Conservation (phyloP, 177 flowering plant genomes). For the Vitis hybrid region DNA sequence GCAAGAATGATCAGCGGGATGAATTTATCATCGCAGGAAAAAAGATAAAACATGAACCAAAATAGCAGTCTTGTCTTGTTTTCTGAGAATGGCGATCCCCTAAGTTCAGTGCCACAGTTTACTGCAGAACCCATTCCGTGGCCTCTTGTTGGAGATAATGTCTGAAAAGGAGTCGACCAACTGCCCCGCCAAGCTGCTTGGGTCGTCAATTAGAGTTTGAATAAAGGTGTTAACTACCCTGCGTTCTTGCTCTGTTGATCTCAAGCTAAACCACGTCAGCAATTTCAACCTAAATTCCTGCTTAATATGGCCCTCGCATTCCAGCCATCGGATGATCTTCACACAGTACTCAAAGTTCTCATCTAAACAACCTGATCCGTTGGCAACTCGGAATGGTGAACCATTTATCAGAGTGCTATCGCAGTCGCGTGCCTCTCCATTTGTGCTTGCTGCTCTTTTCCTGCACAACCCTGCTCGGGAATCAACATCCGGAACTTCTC, state of each 20-base stretch:
- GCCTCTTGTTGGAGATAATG: constrained; percentile 66
- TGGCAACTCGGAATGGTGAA: constrained; percentile 43
- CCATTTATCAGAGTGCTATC: constrained; percentile 83
- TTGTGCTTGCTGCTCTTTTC: constrained; percentile 46
- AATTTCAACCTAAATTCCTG: constrained; percentile 85
- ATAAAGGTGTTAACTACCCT: constrained; percentile 86
- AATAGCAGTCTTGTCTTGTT: constrained; percentile 11
- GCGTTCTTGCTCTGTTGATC: constrained; percentile 86
- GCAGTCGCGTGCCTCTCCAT: constrained; percentile 69
- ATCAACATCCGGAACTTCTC: constrained; percentile 62
- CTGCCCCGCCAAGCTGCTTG: constrained; percentile 88
- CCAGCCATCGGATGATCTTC: constrained; percentile 83
- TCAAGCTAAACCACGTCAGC: constrained; percentile 92
- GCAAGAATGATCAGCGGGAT: constrained; percentile 19
- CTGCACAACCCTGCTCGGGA: constrained; percentile 39
- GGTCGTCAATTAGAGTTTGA: constrained; percentile 79
- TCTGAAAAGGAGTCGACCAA: constrained; percentile 83
- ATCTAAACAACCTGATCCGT: constrained; percentile 48
- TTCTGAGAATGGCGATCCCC: constrained; percentile 3
- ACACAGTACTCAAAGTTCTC: constrained; percentile 88
- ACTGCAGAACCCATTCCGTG: constrained; percentile 66
- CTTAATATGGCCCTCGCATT: constrained; percentile 71
- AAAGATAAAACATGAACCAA: constrained; percentile 11
- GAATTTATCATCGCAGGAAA: background rate
- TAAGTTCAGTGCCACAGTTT: constrained; percentile 60